Conservation (phyloP, 1,284 basidiomycete genomes). For the Leccinum subrobustum region DNA sequence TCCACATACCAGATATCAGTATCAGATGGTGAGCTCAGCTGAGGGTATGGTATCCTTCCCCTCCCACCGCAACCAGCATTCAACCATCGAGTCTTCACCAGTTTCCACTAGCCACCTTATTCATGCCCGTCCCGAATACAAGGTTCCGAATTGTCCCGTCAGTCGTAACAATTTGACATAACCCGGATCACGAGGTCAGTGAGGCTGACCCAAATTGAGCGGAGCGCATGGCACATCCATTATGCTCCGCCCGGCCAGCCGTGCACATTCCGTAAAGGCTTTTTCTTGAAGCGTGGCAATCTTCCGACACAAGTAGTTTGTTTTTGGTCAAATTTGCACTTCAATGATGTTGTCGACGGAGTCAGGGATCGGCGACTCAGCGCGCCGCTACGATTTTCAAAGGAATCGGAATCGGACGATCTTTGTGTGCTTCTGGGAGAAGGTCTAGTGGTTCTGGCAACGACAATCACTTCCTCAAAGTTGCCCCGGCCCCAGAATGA, state of each 20-base stretch:
- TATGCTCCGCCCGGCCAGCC: neutral
- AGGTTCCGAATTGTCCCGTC: neutral
- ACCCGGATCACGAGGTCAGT: neutral
- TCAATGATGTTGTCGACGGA: too few relatives aligned
- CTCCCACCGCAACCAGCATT: too few relatives aligned
- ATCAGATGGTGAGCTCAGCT: too few relatives aligned
- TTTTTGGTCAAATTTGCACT: too few relatives aligned
- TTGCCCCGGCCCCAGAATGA: neutral
- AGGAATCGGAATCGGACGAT: neutral
- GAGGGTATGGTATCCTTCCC: too few relatives aligned
- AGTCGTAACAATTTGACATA: neutral
- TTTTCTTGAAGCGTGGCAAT: too few relatives aligned
- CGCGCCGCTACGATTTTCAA: too few relatives aligned
- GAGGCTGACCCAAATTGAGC: neutral
- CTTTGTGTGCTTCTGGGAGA: neutral
- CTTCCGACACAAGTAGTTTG: too few relatives aligned
- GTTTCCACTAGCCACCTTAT: neutral
- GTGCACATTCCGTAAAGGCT: too few relatives aligned
- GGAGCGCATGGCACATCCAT: neutral
- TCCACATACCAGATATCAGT: too few relatives aligned
- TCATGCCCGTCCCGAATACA: neutral
- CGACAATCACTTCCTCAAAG: neutral
- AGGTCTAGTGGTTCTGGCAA: neutral
- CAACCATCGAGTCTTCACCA: too few relatives aligned
- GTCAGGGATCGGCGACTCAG: too few relatives aligned